Evolutionary conservation across 139 green algal genomes (phyloP).

Genomic region (Axilococcus clingmanii): DNA sequence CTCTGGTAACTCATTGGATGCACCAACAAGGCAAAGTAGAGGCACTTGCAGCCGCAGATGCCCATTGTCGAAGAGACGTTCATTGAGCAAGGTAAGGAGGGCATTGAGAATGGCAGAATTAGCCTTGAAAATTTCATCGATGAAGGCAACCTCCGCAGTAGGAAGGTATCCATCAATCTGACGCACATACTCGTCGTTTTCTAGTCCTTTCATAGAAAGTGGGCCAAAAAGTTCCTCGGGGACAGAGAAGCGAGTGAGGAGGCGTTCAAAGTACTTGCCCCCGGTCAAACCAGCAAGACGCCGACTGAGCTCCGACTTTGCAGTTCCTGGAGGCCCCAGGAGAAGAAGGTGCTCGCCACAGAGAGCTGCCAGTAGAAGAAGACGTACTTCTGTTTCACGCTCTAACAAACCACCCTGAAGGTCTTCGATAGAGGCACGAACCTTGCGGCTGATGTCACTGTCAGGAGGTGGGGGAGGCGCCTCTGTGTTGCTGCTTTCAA

Average conservation of each 20-base stretch:
- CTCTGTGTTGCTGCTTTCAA: background rate
- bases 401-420: constrained; percentile 73
- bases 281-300: constrained; percentile 54
- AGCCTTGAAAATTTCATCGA: constrained; percentile 91
- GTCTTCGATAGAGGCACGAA: constrained; percentile 41
- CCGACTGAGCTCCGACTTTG: constrained; percentile 85
- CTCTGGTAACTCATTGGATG: constrained; percentile 93
- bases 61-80: constrained; percentile 96
- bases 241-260: constrained; percentile 90
- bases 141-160: constrained; percentile 78
- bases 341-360: constrained; percentile 81
- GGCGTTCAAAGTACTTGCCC: constrained; percentile 81
- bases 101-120: constrained; percentile 95
- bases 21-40: constrained; percentile 69
- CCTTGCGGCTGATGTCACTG: constrained; percentile 28
- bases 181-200: constrained; percentile 83
- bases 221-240: constrained; percentile 95
- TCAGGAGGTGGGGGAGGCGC: background rate
- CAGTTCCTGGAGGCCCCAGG: constrained; percentile 72
- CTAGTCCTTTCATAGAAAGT: constrained; percentile 71
- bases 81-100: constrained; percentile 91
- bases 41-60: constrained; percentile 56
- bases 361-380: constrained; percentile 82
- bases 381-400: constrained; percentile 73
- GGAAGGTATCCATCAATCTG: constrained; percentile 89